phyloP scores from a whole-genome alignment of 1,139 yeast genomes.

The Geotrichum citri-aurantii region DNA sequence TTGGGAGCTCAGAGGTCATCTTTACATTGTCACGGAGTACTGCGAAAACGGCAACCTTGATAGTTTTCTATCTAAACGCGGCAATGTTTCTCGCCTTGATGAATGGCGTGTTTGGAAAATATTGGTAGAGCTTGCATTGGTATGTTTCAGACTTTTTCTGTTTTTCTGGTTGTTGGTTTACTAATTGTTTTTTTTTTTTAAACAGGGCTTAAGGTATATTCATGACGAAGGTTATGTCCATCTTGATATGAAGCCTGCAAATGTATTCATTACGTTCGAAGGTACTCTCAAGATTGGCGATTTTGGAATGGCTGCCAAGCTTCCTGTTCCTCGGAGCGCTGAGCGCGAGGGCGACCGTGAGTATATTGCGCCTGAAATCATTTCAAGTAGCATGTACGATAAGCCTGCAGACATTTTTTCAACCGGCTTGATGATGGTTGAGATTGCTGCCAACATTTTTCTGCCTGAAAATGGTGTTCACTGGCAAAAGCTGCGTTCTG shows the following conservation, averaged over 20 bases:
- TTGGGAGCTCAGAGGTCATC: conserved; percentile 72
- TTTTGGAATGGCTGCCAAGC: conserved; percentile 69
- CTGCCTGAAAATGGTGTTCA: conserved; percentile 95
- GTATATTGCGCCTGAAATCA: conserved; percentile 94
- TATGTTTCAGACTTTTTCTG: conserved; percentile 16
- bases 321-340: conserved; percentile 43
- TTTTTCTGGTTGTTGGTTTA: neutral
- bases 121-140: conserved; percentile 61
- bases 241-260: conserved; percentile 90
- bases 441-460: conserved; percentile 91
- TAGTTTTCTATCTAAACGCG: conserved; percentile 71
- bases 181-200: conserved; percentile 9
- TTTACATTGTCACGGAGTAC: conserved; percentile 89
- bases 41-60: conserved; percentile 93
- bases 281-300: conserved; percentile 86
- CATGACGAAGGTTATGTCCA: conserved; percentile 76
- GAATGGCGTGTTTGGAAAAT: conserved; percentile 99
- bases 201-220: conserved; percentile 64
- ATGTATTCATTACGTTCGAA: conserved; percentile 88
- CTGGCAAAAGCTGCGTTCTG: conserved; percentile 94
- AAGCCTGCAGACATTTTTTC: conserved; percentile 94
- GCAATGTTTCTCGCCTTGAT: conserved; percentile 68
- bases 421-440: conserved; percentile 84
- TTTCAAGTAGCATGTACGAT: conserved; percentile 74
- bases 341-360: conserved; percentile 97